These are phyloP conservation scores for Aspergillus sp. DNA, from an alignment of 2,329 filamentous ascomycete species.

Conservation along the genomic window DNA sequence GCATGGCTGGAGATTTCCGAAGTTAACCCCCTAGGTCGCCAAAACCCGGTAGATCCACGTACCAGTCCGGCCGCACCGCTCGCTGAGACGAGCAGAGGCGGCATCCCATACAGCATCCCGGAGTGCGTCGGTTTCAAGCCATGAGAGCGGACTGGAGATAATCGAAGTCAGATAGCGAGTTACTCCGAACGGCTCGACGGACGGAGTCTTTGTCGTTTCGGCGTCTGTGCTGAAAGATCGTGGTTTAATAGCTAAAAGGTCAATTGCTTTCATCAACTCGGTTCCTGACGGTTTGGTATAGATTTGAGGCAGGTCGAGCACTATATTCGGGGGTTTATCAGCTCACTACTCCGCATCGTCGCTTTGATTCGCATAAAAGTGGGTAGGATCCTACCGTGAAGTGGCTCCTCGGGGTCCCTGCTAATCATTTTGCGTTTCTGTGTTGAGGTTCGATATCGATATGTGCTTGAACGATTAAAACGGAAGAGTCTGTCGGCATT, in stretches of 20 bases:
- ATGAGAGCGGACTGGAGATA: constrained; percentile 39
- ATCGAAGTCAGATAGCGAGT: constrained; percentile 42
- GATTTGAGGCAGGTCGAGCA: constrained; percentile 72
- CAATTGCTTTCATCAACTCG: constrained; percentile 59
- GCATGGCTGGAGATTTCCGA: constrained; percentile 45
- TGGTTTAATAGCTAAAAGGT: constrained; percentile 59
- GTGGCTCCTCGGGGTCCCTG: constrained; percentile 29
- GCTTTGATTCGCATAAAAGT: constrained; percentile 10
- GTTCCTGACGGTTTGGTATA: constrained; percentile 66
- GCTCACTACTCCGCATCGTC: constrained; percentile 14
- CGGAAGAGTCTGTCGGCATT: neutral
- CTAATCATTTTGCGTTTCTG: constrained; percentile 24
- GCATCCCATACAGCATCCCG: constrained; percentile 58
- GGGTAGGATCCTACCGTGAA: constrained; percentile 27
- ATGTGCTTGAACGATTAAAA: neutral
- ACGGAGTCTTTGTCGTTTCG: constrained; percentile 22
- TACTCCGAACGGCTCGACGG: constrained; percentile 35
- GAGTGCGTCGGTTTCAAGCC: constrained; percentile 39
- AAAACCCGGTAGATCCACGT: constrained; percentile 13
- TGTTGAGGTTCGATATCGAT: constrained; percentile 1
- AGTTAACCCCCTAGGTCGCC: neutral
- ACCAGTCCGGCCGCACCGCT: constrained; percentile 74
- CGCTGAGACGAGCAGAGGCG: constrained; percentile 72
- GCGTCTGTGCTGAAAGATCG: constrained; percentile 36
- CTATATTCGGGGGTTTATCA: constrained; percentile 38